Conservation (phyloP, 441 rosid genomes). For the Eutrema salsugineum region DNA sequence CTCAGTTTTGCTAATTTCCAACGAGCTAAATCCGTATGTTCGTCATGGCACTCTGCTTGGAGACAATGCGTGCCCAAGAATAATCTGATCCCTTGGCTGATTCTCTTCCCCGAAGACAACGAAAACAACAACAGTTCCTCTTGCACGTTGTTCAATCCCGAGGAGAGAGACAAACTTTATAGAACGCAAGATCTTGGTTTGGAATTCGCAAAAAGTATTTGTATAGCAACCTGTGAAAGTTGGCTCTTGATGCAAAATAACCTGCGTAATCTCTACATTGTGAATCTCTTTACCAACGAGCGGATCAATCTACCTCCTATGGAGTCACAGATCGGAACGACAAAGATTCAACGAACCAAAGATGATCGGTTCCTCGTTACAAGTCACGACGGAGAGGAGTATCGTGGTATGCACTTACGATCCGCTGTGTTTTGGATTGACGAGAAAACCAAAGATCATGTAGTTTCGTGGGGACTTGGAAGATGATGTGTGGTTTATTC, state of each 20-base stretch:
- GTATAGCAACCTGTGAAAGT: not conserved
- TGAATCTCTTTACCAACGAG: conserved; percentile 2
- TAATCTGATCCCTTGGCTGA: not conserved
- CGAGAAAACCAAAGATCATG: conserved; percentile 1
- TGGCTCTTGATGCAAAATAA: not conserved
- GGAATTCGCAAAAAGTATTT: not conserved
- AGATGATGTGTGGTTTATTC: not conserved
- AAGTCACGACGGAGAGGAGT: not conserved
- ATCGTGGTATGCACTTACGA: not conserved
- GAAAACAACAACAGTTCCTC: not conserved
- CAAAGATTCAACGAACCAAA: not conserved
- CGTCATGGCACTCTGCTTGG: not conserved
- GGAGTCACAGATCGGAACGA: not conserved
- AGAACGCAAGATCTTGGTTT: not conserved
- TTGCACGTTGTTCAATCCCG: not conserved
- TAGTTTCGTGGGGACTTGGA: not conserved
- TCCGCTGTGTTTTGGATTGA: not conserved
- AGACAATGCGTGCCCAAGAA: not conserved
- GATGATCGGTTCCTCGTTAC: not conserved
- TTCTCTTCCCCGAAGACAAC: not conserved
- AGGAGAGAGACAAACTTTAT: not conserved
- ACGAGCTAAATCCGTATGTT: not conserved
- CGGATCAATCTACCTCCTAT: not conserved
- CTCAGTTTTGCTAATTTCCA: not conserved
- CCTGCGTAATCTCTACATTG: not conserved